Percentiles rank a stretch among this genome's conserved stretches.
These are phyloP conservation scores for Scutellaria baicalensis DNA, from an alignment of 257 asterid genomes.

Conservation along the genomic window DNA sequence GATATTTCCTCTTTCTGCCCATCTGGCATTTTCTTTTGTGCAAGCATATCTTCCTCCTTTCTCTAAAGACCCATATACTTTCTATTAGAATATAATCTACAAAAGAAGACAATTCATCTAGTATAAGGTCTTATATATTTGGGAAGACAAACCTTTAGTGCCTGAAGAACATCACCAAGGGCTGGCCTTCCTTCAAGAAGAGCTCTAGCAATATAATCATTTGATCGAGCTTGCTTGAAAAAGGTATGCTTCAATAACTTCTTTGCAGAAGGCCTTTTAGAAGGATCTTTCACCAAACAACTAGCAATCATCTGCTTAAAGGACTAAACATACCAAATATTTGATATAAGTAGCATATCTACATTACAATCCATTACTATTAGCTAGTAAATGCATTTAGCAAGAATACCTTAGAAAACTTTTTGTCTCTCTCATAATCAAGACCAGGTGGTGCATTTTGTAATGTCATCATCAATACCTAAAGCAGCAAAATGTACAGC, in stretches of 20 bases:
- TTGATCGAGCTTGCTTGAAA: constrained; percentile 94
- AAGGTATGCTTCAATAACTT: constrained; percentile 81
- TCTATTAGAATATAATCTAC: constrained; percentile 22
- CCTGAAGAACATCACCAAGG: constrained; percentile 81
- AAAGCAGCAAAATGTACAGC: constrained; percentile 5
- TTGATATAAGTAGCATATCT: constrained; percentile 10
- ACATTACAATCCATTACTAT: background rate
- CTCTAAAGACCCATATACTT: constrained; percentile 31
- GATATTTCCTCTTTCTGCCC: constrained; percentile 91
- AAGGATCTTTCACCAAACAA: constrained; percentile 97
- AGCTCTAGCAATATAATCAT: constrained; percentile 62
- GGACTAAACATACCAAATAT: constrained; percentile 48
- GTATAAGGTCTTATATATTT: constrained; percentile 2
- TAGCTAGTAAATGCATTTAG: background rate
- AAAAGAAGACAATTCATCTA: constrained; percentile 10
- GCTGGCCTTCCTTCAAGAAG: constrained; percentile 90
- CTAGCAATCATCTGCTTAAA: constrained; percentile 96
- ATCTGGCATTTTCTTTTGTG: constrained; percentile 94
- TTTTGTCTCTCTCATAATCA: constrained; percentile 92
- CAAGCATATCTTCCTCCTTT: constrained; percentile 95
- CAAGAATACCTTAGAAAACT: constrained; percentile 75
- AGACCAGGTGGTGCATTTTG: constrained; percentile 99
- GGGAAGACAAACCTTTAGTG: constrained; percentile 55
- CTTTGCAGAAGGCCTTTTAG: constrained; percentile 88
- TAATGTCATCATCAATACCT: constrained; percentile 97